Base-by-base conservation (phyloP, 2,329 filamentous ascomycete genomes). In the Simplicillium aogashimaense region DNA sequence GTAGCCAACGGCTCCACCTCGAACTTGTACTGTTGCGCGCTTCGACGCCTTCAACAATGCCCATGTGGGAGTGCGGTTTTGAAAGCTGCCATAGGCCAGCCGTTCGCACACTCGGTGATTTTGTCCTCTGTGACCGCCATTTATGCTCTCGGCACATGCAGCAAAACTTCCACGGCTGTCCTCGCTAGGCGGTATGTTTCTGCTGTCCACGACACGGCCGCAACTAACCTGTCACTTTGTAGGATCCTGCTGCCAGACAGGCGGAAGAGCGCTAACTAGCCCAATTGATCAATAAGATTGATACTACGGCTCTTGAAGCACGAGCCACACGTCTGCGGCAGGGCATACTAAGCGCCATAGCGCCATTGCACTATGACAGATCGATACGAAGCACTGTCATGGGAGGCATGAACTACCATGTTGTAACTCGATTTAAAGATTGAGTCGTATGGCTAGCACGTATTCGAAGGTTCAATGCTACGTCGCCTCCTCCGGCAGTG, bases 381-480 rank as follows among this genome's bases (percentile, higher is more conserved):
- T 45, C 46, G 3, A 58, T 44, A 16, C 53, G 50, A 36, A 57
- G 48, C 30, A 58, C 60, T 6, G 54, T 66, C 0, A 69, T 69
- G 59, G 64, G 63, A 2, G 61, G 63, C 3, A 64, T 62, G 58
- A 67, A 69, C 45, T 69, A 62, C 46, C 62, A 69, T 43, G 45
- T 65, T 32, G 57, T 64, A 30, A 47, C 70, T 37, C 41, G 37
- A 7, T 70, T 70, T 43, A 55, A 65, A 5, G 65, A 69, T 46
- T 61, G 61, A 32, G 44, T 64, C 18, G 52, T 44, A 35, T 69
- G 65, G 66, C 52, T 69, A 2, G 61, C 62, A 14, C 57, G 65
- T 11, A 58, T 69, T 36, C 61, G 60, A 37, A 57, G 59, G 43
- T 54, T 49, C 41, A 65, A 67, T 40, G 56, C 57, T n/a, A 61